phyloP scores from a whole-genome alignment of 2,329 filamentous ascomycete genomes.

The Trichothecium roseum region DNA sequence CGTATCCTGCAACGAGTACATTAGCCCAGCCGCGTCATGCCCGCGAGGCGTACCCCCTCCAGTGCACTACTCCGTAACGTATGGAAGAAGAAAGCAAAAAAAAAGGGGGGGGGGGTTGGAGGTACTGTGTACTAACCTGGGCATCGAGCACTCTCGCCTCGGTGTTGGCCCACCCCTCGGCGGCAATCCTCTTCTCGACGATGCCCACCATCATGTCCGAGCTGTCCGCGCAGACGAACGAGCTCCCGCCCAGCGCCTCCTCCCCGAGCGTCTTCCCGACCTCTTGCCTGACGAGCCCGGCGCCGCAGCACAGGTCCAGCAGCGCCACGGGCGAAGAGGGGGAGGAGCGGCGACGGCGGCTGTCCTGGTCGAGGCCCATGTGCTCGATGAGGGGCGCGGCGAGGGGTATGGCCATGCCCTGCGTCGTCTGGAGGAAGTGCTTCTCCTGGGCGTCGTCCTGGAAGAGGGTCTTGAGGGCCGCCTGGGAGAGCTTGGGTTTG shows the following conservation, averaged over 20 bases:
- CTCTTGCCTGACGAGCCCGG: conserved; percentile 35
- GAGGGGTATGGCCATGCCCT: conserved; percentile 9
- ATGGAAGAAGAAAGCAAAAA: too few species aligned
- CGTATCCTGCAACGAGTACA: conserved; percentile 21
- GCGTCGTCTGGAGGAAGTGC: conserved; percentile 6
- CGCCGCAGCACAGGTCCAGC: conserved; percentile 44
- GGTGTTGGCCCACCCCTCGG: conserved; percentile 34
- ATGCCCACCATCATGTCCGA: conserved; percentile 29
- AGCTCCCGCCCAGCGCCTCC: conserved; percentile 28
- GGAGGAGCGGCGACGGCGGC: too few species aligned
- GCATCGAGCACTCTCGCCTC: conserved; percentile 34
- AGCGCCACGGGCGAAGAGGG: conserved; percentile 21
- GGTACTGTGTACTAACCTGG: conserved; percentile 28
- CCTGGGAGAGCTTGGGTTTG: too few species aligned
- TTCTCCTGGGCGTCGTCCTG: conserved; percentile 5
- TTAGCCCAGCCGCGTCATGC: too few species aligned
- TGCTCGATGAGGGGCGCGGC: conserved; percentile 12
- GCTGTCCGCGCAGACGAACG: conserved; percentile 38
- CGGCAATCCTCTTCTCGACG: conserved; percentile 24
- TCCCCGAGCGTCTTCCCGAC: conserved; percentile 28
- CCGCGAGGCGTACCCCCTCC: too few species aligned
- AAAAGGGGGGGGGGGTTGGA: not conserved
- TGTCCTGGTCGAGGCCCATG: conserved; percentile 12
- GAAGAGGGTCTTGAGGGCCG: conserved; percentile 8
- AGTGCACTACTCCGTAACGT: too few species aligned